Evolutionary conservation across 305 asterid genomes (phyloP), one percentile per base, ranked within the genome.

Genomic region (Salvia sclarea): DNA sequence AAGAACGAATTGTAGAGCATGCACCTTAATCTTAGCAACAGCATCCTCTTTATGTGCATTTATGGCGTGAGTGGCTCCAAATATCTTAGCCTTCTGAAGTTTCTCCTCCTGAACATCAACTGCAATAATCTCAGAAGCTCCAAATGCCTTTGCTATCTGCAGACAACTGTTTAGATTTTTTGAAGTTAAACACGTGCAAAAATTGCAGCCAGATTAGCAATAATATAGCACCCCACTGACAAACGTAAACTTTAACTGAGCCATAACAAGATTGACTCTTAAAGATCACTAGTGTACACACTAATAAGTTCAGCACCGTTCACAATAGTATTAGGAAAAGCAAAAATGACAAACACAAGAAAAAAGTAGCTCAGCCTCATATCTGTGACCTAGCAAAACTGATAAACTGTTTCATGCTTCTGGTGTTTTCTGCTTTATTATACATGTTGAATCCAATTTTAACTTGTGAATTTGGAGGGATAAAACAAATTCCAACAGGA

Each of bases 101-200:
- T 93, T 93, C 71, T 91, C 97, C 64, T 93, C 98, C 70, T 86
- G 95, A 63, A 93, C 86, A 84, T 91, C 98, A 56, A 93, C 98
- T 11, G 97, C 96, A 76, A 93, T 93, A 64, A 93, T 88, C 82
- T 85, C 94, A 71, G 97, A 88, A 28, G 97, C 97, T 70, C 98
- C 98, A 81, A 91, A 93, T 72, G 97, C 98, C 76, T 85, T 83
- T 64, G 98, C 97, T 77, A 93, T 88, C 87, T 93, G 98, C 86
- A 93, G 83, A 79, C 97, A 90, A 82, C 97, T 93, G 91, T 72
- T 74, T 38, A 45, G 21, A 11, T 13, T 75, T 75, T 3, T 33
- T 43, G 5, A 56, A 73, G 79, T 82, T 41, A 87, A 69, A 17
- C 68, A 58, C 71, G 40, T 35, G 59, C 71, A 68, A 69, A 66